Evolutionary conservation across 139 green algal species (phyloP), one percentile per base, ranked within the genome.

Genomic region (Chlorella sp.): DNA sequence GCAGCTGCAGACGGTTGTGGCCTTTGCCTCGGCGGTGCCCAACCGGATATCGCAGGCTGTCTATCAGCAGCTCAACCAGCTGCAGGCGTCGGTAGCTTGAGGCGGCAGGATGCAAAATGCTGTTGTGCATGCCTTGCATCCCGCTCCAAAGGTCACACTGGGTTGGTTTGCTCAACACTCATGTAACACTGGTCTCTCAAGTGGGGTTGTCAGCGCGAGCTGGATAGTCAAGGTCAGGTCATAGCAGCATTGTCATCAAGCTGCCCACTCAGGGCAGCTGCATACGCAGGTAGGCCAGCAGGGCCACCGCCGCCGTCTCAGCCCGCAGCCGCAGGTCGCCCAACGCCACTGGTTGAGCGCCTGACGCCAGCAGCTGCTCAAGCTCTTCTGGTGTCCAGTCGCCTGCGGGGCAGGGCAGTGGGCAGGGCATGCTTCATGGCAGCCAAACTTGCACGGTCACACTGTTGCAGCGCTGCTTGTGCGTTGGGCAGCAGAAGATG

Each of bases 371-470:
- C 48, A 98, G 76, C 24, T 32, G 43, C 3, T 81, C 30, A 43
- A 95, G 32, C 83, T 98, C 96, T 1, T 76, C 87, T 1, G 86
- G 78, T 11, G 95, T 97, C 78, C 95, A 98, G 81, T 98, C 96
- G 51, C 51, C 51, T 60, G 51, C 14, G 51, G 16, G 51, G 51
- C 51, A 60, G 51, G 51, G 51, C 51, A 60, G 51, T 11, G 46
- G 46, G 8, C 46, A 54, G 46, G 46, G 46, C 46, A 11, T 11
- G 7, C 46, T 54, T 54, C 46, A 54, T 11, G 11, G 46, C 46
- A 54, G 11, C 7, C 46, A 54, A 54, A 11, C 8, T 7, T 11
- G 11, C 46, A 54, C 11, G 46, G 46, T 7, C 46, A 7, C 8
- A 7, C 46, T 54, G 46, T 54, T n/a, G n/a, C n/a, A n/a, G n/a